Percentiles rank a stretch among this genome's conserved stretches.
These are phyloP conservation scores for Akanthomyces dipterigenus DNA, from an alignment of 2,329 filamentous ascomycete genomes.

Conservation along the genomic window DNA sequence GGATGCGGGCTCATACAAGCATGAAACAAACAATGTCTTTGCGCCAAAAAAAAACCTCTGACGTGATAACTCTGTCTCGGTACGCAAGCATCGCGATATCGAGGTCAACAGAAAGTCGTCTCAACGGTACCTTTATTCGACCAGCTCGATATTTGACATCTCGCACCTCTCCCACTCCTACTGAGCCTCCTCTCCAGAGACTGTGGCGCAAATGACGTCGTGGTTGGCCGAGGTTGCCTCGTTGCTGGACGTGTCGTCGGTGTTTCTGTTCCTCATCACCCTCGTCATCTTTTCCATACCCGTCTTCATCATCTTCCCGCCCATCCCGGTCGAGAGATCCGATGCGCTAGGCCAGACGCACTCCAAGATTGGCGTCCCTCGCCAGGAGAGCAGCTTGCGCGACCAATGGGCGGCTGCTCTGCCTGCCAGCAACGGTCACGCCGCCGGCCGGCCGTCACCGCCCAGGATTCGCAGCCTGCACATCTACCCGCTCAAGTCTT, in stretches of 20 bases:
- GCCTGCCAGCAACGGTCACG: slow-evolving; percentile 9
- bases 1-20: slow-evolving; percentile 15
- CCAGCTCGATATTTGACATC: no score
- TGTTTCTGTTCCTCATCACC: slow-evolving; percentile 37
- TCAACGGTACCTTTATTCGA: neutral
- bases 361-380: slow-evolving; percentile 37
- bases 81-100: neutral
- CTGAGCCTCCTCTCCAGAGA: neutral
- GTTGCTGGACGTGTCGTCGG: slow-evolving; percentile 24
- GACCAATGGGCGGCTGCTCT: slow-evolving; percentile 16
- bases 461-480: slow-evolving; percentile 55
- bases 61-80: neutral
- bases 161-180: neutral
- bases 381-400: slow-evolving; percentile 31
- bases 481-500: slow-evolving; percentile 81
- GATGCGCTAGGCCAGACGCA: slow-evolving; percentile 52
- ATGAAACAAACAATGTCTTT: neutral
- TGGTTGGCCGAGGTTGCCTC: slow-evolving; percentile 18
- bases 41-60: neutral
- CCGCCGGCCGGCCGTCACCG: slow-evolving; percentile 16
- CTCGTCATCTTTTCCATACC: slow-evolving; percentile 46
- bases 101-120: no score
- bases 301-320: slow-evolving; percentile 48
- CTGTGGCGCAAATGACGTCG: slow-evolving; percentile 12
- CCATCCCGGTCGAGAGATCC: slow-evolving; percentile 43